Base-by-base conservation (phyloP, 768 basidiomycete species). In the Hygrocybe punicea region DNA sequence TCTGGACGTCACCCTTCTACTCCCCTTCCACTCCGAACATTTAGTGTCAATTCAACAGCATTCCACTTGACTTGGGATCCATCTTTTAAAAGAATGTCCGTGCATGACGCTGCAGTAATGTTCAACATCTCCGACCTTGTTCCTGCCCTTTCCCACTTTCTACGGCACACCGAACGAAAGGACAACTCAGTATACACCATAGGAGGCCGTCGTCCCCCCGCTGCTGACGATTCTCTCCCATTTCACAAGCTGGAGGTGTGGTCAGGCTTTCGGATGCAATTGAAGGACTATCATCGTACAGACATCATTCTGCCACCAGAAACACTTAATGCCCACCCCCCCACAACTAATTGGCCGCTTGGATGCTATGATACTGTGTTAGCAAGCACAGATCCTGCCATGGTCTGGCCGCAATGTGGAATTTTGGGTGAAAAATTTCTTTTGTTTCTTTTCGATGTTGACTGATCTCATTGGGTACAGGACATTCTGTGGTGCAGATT, bases 91-190 rank as follows among this genome's bases (percentile, higher is more conserved):
- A 21, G 50, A 19, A 62, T 68, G 25, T 37, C 59, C 2, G 52
- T 74, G 21, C 53, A 67, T 19, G 53, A 63, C 23, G 63, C 58
- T 6, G 62, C 68, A 6, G 13, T 42, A 9, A 49, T 54, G 17
- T 73, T 62, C 54, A 13, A 52, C 13, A 49, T 75, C n/a, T 61
- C 60, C 7, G 67, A 72, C 57, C 67, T 73, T n/a, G 59, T 54
- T 10, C 35, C 65, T 1, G 69, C 68, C 3, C 60, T 74, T 7
- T 54, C 58, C 7, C 58, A 67, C 48, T 70, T 65, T 54, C 47
- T 64, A 19, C 39, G 44, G 14, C 55, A 33, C n/a, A 14, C 47
- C 6, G 40, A 33, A 42, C 25, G 11, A 25, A n/a, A 24, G 3
- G 13, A 51, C 37, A n/a, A 42, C n/a, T 11, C 40, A 19, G 10